Evolutionary conservation across 1,139 yeast genomes (phyloP).

Genomic region (Blastobotrys serpentis): DNA sequence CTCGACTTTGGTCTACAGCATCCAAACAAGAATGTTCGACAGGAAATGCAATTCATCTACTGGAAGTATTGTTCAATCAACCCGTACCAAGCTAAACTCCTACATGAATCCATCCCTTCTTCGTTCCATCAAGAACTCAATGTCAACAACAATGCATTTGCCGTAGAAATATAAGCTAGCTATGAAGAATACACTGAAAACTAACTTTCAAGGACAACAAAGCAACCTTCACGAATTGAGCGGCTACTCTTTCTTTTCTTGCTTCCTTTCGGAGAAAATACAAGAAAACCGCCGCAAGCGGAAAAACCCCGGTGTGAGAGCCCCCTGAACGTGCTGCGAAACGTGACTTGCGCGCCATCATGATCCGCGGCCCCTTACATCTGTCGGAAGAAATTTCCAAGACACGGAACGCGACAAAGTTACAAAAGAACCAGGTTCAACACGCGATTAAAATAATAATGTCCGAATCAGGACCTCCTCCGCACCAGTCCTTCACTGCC

Average conservation of each 20-base stretch:
- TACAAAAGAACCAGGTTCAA: not conserved
- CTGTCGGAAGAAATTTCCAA: not conserved
- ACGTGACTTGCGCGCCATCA: not conserved
- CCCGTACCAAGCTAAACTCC: not conserved
- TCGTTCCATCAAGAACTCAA: constrained; percentile 3
- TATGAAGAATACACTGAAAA: not conserved
- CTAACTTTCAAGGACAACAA: no score
- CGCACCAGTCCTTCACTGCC: constrained; percentile 4
- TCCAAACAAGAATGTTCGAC: constrained; percentile 5
- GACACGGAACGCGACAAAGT: constrained; percentile 1
- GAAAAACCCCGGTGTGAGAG: no score
- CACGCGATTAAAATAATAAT: not conserved
- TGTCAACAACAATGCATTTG: not conserved
- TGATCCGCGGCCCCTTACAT: constrained; percentile 2
- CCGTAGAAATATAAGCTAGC: not conserved
- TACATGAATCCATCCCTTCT: constrained; percentile 3
- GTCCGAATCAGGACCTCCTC: not conserved
- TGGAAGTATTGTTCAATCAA: constrained; percentile 8
- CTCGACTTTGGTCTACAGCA: constrained; percentile 6
- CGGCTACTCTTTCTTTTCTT: no score
- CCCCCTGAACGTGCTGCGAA: constrained; percentile 3
- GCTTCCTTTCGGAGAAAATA: no score
- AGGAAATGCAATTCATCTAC: constrained; percentile 10
- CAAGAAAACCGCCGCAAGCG: no score
- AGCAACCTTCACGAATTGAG: no score